Base-by-base conservation (phyloP, 1,284 basidiomycete species). In the Austropuccinia psidii region DNA sequence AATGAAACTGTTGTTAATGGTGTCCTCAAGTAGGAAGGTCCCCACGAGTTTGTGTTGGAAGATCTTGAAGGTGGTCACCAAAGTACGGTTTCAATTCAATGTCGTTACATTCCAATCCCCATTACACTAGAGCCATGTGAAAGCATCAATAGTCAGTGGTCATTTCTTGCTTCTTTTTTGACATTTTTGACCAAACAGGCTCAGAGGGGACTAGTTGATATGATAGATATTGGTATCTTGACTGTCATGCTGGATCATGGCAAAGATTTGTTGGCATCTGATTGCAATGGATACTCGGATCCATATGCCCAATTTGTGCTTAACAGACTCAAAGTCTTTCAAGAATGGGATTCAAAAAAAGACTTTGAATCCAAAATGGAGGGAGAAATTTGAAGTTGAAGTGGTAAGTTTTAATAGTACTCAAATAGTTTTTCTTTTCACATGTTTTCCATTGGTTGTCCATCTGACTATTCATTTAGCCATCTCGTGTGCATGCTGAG, bases 261-360 rank as follows among this genome's bases (percentile, higher is more conserved):
- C 29, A 86, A 85, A 73, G 87, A 89, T 67, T 87, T 99, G 62
- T 86, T 85, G 52, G 90, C 87, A 6, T 91, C 88, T 21, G 95
- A 99, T 80, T 86, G 94, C 77, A 87, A 89, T 81, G 95, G 93
- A 85, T 84, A 84, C 81, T 84, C 83, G 54, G 90, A 96, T 83
- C 95, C 95, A 9, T 97, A 87, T 81, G 91, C 89, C 57, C 85
- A 90, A 45, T 96, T 98, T 84, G 82, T 83, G 24, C 85, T 98
- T 77, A 90, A 96, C 78, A 91, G 87, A 29, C 83, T 87, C 74
- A 89, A 86, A 78, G 86, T 92, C 19, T n/a, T 90, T 85, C 86
- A 97, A 95, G 82, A 93, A 75, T 11, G 86, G 92, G 78, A 88
- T 88, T 0, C 90, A 90, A 84, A 98, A 96, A 84, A 98, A 98